A percentile compares a stretch with the other conserved stretches of the same genome.
Evolutionary conservation across 176 grass and related monocot genomes (phyloP).

Genomic region (Phoenix dactylifera): DNA sequence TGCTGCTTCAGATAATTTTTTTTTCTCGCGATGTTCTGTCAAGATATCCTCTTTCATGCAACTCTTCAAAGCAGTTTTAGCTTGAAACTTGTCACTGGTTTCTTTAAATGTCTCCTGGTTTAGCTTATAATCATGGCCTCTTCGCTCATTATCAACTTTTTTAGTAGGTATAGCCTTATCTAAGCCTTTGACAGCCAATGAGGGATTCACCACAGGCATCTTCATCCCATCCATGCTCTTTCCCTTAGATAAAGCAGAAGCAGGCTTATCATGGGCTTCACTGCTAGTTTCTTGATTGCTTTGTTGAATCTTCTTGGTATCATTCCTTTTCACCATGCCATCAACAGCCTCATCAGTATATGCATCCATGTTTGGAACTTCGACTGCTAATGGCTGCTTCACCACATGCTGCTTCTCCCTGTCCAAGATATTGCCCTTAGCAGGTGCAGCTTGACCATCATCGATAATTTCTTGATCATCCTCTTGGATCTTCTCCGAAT

Average conservation of each 20-base stretch:
- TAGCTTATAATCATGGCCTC: no score
- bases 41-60: background rate
- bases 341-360: background rate
- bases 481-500: no score
- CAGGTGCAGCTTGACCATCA: background rate
- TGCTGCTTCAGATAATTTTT: background rate
- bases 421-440: constrained; percentile 11
- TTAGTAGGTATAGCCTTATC: no score
- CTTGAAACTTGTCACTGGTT: no score
- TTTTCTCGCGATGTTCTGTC: background rate
- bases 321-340: background rate
- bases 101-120: no score
- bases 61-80: no score
- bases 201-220: background rate
- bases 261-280: background rate
- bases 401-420: constrained; percentile 4
- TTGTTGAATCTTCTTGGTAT: background rate
- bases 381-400: background rate
- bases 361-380: background rate
- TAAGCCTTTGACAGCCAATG: no score
- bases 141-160: no score
- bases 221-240: constrained; percentile 4
- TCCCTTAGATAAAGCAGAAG: background rate
- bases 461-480: no score
- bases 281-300: background rate